Conservation (phyloP, 2,329 filamentous ascomycete species). For the Aspergillus sojae region DNA sequence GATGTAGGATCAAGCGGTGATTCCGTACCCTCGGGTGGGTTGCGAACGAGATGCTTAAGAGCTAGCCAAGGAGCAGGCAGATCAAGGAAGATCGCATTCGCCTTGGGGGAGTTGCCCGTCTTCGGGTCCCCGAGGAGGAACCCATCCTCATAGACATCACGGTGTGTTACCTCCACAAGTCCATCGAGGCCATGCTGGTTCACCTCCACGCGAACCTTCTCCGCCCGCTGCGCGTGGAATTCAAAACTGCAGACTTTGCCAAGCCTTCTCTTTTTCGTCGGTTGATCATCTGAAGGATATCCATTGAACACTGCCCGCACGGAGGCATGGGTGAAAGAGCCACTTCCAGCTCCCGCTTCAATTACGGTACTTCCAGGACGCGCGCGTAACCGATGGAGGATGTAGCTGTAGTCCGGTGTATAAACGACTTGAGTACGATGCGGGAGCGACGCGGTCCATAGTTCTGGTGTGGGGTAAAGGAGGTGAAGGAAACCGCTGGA, state of each 20-base stretch:
- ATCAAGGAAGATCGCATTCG: constrained; percentile 53
- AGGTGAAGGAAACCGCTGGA: constrained; percentile 53
- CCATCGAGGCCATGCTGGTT: constrained; percentile 46
- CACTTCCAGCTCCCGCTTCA: constrained; percentile 56
- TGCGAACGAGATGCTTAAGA: constrained; percentile 49
- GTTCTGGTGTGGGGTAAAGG: constrained; percentile 53
- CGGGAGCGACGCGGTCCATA: constrained; percentile 54
- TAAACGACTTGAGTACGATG: constrained; percentile 58
- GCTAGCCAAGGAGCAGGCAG: constrained; percentile 55
- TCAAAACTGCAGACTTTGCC: constrained; percentile 56
- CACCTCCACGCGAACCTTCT: constrained; percentile 47
- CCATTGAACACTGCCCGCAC: constrained; percentile 54
- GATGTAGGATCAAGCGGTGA: constrained; percentile 70
- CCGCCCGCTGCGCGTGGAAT: constrained; percentile 50
- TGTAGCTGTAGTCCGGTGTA: constrained; percentile 57
- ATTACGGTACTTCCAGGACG: constrained; percentile 51
- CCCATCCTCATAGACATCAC: constrained; percentile 54
- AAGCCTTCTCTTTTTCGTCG: constrained; percentile 28
- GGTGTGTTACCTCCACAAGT: constrained; percentile 50
- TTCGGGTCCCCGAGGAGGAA: constrained; percentile 43
- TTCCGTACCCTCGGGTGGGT: constrained; percentile 32
- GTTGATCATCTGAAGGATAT: constrained; percentile 32
- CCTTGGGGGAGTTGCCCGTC: constrained; percentile 44
- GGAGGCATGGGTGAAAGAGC: constrained; percentile 55
- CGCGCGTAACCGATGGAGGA: constrained; percentile 51